Evolutionary conservation across 768 basidiomycete species (phyloP).

Genomic region (Mycena latifolia): DNA sequence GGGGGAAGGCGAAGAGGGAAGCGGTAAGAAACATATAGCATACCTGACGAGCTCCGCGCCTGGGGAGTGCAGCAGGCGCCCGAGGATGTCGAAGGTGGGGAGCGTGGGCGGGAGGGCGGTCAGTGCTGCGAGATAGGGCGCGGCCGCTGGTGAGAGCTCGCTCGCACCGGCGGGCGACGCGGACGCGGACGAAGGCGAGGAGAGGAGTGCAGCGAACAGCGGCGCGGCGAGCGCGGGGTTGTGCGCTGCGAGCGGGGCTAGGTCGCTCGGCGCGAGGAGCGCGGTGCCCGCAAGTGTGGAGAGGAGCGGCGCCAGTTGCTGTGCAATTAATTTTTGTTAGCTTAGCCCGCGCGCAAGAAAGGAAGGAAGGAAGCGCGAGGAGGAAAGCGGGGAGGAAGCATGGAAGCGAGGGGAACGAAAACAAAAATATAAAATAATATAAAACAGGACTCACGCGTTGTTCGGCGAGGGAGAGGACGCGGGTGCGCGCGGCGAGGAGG

Average conservation of each 20-base stretch:
- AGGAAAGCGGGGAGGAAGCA: neutral
- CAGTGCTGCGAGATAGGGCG: slow-evolving; percentile 47
- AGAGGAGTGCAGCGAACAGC: neutral
- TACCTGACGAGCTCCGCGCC: no score
- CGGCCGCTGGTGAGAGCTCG: no score
- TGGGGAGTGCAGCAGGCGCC: slow-evolving; percentile 75
- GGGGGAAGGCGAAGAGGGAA: no score
- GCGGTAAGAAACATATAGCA: no score
- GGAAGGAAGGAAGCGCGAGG: no score
- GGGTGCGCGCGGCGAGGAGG: slow-evolving; percentile 75
- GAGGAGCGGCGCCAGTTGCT: slow-evolving; percentile 68
- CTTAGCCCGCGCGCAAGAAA: no score
- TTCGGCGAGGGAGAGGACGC: slow-evolving; percentile 81
- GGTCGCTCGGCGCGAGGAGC: slow-evolving; percentile 74
- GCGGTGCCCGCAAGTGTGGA: slow-evolving; percentile 57
- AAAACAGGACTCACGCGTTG: no score
- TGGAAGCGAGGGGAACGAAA: neutral
- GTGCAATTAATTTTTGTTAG: no score
- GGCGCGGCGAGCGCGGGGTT: slow-evolving; percentile 74
- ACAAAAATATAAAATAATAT: no score
- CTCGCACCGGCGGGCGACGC: no score
- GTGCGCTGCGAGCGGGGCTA: slow-evolving; percentile 72
- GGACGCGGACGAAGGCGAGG: neutral
- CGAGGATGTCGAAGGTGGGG: slow-evolving; percentile 80
- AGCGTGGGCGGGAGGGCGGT: slow-evolving; percentile 77